These are phyloP conservation scores for Phlebiopsis gigantea DNA, from an alignment of 768 basidiomycete genomes.

Conservation along the genomic window DNA sequence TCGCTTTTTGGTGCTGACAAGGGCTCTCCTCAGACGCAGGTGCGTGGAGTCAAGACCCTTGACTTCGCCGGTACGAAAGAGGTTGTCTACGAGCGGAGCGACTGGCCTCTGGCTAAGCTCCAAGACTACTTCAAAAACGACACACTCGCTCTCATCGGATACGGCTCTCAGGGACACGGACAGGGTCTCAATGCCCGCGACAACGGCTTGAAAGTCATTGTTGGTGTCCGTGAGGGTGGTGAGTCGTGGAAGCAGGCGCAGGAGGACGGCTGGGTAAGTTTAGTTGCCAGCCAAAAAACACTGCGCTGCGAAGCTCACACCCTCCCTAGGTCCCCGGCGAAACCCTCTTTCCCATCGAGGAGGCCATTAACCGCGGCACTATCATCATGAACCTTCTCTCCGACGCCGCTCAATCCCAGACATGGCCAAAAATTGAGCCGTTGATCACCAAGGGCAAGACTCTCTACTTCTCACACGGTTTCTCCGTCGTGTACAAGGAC, in stretches of 20 bases:
- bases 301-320: neutral
- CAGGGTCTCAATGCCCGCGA: constrained; percentile 99
- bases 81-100: constrained; percentile 89
- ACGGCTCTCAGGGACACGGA: constrained; percentile 98
- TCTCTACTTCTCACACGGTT: constrained; percentile 99
- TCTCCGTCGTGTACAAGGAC: constrained; percentile 98
- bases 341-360: constrained; percentile 97
- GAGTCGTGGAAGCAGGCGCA: constrained; percentile 95
- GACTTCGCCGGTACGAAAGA: constrained; percentile 95
- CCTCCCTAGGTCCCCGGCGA: constrained; percentile 77
- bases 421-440: constrained; percentile 85
- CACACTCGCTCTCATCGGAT: constrained; percentile 97
- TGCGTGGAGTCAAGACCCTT: constrained; percentile 89
- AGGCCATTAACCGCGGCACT: constrained; percentile 91
- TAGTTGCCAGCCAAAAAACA: neutral
- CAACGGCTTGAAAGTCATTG: constrained; percentile 96
- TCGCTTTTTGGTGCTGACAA: neutral
- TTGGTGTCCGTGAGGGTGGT: constrained; percentile 95
- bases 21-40: constrained; percentile 18
- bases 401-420: constrained; percentile 97
- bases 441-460: constrained; percentile 99
- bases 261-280: constrained; percentile 92
- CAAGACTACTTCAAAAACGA: constrained; percentile 99
- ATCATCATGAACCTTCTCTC: constrained; percentile 99
- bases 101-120: constrained; percentile 91